phyloP scores from a whole-genome alignment of 1,284 basidiomycete species.

The Sparassis latifolia region DNA sequence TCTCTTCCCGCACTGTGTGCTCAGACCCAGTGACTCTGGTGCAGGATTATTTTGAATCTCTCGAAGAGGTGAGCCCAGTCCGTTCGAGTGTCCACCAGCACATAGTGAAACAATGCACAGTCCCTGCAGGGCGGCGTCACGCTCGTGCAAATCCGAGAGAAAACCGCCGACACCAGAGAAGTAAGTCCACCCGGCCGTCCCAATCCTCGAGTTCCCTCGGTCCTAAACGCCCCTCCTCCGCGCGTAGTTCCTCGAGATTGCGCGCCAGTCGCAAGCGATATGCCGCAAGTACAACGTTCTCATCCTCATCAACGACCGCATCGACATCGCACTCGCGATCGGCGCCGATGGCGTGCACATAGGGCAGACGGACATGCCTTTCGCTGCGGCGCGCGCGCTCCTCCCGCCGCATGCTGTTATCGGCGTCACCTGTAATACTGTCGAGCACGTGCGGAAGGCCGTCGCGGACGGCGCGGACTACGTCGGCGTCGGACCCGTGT shows the following conservation, averaged over 20 bases:
- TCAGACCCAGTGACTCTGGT: constrained; percentile 1
- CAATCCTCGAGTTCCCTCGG: not conserved
- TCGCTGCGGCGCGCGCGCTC: constrained; percentile 60
- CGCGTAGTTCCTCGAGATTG: constrained; percentile 74
- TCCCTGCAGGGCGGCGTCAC: constrained; percentile 84
- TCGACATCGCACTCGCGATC: constrained; percentile 81
- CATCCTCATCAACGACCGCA: constrained; percentile 87
- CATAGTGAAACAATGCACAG: constrained; percentile 28
- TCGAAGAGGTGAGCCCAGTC: constrained; percentile 62
- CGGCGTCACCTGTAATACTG: constrained; percentile 75
- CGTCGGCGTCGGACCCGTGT: constrained; percentile 81
- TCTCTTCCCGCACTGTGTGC: not conserved
- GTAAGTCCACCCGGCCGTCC: constrained; percentile 31
- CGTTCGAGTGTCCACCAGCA: constrained; percentile 4
- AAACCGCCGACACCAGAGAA: constrained; percentile 72
- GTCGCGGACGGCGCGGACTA: constrained; percentile 70
- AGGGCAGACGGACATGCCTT: constrained; percentile 87
- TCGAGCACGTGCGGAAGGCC: constrained; percentile 56
- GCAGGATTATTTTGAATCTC: constrained; percentile 69
- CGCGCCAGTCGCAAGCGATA: constrained; percentile 62
- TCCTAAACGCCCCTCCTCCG: not conserved
- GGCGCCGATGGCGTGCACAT: constrained; percentile 81
- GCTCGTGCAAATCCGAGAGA: constrained; percentile 86
- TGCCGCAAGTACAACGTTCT: constrained; percentile 82
- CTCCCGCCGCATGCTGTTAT: constrained; percentile 72